phyloP scores from a whole-genome alignment of 2,329 filamentous ascomycete genomes.

The Ophiostoma himal-ulmi region DNA sequence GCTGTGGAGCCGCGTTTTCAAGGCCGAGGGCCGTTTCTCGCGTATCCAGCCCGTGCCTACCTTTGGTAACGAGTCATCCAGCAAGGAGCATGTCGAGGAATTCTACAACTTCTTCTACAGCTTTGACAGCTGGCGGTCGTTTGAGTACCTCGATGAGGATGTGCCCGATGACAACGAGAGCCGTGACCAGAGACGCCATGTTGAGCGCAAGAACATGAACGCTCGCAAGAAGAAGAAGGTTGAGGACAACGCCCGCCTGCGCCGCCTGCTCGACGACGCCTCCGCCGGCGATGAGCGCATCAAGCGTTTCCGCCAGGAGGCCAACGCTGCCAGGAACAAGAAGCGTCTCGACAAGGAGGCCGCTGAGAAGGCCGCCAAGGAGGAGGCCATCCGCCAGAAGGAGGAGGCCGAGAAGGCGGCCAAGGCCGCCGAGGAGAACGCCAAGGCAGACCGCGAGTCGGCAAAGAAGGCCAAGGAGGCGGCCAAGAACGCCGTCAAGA shows the following conservation, averaged over 20 bases:
- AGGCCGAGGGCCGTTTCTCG: conserved; percentile 87
- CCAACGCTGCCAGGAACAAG: conserved; percentile 93
- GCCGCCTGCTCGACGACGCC: conserved; percentile 82
- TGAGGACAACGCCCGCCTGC: conserved; percentile 87
- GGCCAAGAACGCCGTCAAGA: conserved; percentile 97
- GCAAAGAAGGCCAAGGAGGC: conserved; percentile 97
- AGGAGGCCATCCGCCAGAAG: conserved; percentile 79
- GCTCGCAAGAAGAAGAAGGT: conserved; percentile 99
- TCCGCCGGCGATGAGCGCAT: conserved; percentile 86
- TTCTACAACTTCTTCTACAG: conserved; percentile 99
- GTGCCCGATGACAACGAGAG: conserved; percentile 98
- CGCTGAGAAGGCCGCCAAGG: conserved; percentile 76
- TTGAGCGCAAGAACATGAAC: conserved; percentile 97
- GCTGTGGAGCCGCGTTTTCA: conserved; percentile 85
- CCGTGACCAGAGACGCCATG: conserved; percentile 96
- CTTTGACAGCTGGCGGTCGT: conserved; percentile 95
- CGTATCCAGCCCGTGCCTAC: conserved; percentile 81
- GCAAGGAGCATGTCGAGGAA: conserved; percentile 80
- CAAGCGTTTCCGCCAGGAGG: conserved; percentile 91
- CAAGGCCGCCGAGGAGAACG: conserved; percentile 78
- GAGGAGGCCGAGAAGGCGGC: conserved; percentile 73
- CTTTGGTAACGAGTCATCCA: conserved; percentile 77
- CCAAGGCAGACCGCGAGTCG: conserved; percentile 76
- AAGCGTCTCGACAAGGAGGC: conserved; percentile 86
- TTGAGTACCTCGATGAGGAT: conserved; percentile 98